A percentile compares a stretch with the other conserved stretches of the same genome.
Evolutionary conservation across 2,329 filamentous ascomycete genomes (phyloP).

Genomic region (Curvularia sp.): DNA sequence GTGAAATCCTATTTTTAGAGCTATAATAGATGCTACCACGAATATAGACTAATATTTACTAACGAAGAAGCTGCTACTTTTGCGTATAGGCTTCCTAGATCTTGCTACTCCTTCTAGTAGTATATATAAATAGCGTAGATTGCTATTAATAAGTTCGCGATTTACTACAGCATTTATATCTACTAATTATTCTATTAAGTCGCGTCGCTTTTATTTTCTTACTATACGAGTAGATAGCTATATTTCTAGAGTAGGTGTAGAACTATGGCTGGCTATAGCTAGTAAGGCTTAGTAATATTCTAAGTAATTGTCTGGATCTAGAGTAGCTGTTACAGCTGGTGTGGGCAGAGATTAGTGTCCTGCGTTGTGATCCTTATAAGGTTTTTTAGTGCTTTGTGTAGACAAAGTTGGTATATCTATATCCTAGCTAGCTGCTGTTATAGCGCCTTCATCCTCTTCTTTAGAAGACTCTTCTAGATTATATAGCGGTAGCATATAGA

Average conservation of each 20-base stretch:
- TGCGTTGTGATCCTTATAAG: background rate
- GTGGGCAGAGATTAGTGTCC: conserved; percentile 1
- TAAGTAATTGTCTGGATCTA: conserved; percentile 8
- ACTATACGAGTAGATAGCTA: conserved; percentile 13
- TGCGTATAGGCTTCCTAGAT: conserved; percentile 12
- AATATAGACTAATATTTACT: conserved; percentile 21
- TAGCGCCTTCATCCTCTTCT: background rate
- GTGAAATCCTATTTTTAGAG: conserved; percentile 18
- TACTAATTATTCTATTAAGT: background rate
- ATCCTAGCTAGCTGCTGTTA: background rate
- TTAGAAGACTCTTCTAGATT: conserved; percentile 1
- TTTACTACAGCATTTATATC: conserved; percentile 16
- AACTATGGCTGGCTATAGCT: conserved; percentile 8
- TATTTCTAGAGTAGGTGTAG: conserved; percentile 10
- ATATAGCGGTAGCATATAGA: conserved; percentile 1
- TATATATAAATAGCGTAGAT: conserved; percentile 14
- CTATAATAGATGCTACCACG: conserved; percentile 16
- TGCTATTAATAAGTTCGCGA: conserved; percentile 16
- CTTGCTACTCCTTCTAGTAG: conserved; percentile 16
- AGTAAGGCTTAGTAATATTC: conserved; percentile 2
- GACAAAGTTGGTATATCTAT: background rate
- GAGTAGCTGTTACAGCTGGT: conserved; percentile 11
- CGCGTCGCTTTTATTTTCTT: conserved; percentile 17
- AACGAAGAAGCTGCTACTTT: conserved; percentile 24
- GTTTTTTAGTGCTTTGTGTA: background rate